Evolutionary conservation across 208 protist species (phyloP).

Genomic region (Porcisia hertigi): DNA sequence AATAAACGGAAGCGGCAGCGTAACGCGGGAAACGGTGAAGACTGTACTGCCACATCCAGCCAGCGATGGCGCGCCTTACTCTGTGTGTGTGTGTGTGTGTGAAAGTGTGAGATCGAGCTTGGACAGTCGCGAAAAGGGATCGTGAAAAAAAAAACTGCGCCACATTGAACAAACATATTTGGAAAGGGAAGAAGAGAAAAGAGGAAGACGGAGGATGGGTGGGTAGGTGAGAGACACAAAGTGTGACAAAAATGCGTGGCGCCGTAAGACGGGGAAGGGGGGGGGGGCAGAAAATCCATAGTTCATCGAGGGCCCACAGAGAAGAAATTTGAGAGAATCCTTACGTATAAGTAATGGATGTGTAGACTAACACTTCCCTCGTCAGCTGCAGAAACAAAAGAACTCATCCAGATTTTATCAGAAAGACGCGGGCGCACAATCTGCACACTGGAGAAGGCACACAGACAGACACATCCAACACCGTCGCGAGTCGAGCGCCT

Average conservation of each 20-base stretch:
- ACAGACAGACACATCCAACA: too few relatives aligned
- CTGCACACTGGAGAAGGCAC: neutral
- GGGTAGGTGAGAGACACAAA: neutral
- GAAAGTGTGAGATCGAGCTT: neutral
- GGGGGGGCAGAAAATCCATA: too few relatives aligned
- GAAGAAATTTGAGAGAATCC: too few relatives aligned
- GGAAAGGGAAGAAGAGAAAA: neutral
- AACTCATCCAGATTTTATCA: neutral
- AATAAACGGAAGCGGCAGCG: conserved; percentile 15
- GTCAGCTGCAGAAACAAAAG: too few relatives aligned
- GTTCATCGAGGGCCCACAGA: too few relatives aligned
- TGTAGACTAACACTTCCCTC: too few relatives aligned
- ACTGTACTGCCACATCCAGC: neutral
- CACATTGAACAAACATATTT: neutral
- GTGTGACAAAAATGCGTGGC: neutral
- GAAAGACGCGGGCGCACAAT: too few relatives aligned
- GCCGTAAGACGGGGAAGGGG: neutral
- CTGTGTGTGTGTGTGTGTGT: conserved; percentile 2
- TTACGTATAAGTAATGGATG: too few relatives aligned
- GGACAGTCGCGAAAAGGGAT: neutral
- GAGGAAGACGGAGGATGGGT: too few relatives aligned
- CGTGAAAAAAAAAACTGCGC: neutral
- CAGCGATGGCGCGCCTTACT: neutral
- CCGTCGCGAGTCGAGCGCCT: neutral
- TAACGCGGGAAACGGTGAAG: neutral